These are phyloP conservation scores for Saturnispora kantuleensis DNA, from an alignment of 805 yeast species.

Conservation along the genomic window DNA sequence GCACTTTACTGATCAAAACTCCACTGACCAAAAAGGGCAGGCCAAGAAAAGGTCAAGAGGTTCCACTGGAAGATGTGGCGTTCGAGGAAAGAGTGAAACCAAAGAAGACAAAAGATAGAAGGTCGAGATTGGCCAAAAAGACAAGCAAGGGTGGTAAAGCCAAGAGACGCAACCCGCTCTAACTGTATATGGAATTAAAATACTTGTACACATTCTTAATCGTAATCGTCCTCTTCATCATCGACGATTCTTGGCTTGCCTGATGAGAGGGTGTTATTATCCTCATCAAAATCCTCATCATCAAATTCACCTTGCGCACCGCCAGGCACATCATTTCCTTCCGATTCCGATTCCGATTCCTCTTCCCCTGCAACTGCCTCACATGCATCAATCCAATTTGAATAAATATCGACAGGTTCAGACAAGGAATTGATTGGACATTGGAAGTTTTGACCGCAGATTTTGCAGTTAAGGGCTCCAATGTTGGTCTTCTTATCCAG, in stretches of 20 bases:
- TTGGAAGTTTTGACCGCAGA: slow-evolving; percentile 91
- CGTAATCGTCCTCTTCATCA: slow-evolving; percentile 12
- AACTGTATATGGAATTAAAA: too few species aligned
- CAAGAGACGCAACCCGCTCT: too few species aligned
- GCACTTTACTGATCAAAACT: too few species aligned
- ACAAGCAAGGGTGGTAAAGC: too few species aligned
- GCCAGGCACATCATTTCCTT: slow-evolving; percentile 14
- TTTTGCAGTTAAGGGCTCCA: slow-evolving; percentile 80
- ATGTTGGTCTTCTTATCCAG: slow-evolving; percentile 78
- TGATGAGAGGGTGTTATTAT: not conserved
- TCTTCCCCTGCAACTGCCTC: slow-evolving; percentile 73
- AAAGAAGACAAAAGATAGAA: too few species aligned
- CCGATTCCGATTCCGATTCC: slow-evolving; percentile 15
- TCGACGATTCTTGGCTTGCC: slow-evolving; percentile 2
- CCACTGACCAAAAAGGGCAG: too few species aligned
- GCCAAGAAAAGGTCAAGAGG: not conserved
- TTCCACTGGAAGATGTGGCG: not conserved
- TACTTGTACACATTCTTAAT: not conserved
- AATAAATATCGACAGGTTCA: slow-evolving; percentile 89
- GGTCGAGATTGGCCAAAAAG: too few species aligned
- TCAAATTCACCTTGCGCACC: slow-evolving; percentile 16
- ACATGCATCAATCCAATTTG: slow-evolving; percentile 98
- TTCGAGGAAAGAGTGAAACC: too few species aligned
- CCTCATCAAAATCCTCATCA: slow-evolving; percentile 6
- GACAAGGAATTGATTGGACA: slow-evolving; percentile 73